Conservation (phyloP, 202 grass and related monocot genomes). For the Tripidium arundinaceum region DNA sequence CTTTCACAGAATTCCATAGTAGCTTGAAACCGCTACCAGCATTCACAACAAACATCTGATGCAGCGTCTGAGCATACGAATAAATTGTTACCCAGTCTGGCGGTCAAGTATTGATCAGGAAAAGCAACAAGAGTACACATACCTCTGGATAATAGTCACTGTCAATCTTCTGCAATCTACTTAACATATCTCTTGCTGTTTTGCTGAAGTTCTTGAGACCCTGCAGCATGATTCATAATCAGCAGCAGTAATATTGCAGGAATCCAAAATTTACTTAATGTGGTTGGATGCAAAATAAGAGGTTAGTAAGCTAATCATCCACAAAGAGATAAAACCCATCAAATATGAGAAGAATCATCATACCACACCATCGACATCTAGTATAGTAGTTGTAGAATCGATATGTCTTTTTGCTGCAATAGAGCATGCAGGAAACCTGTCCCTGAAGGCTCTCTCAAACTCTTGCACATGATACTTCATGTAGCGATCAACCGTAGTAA, state of each 20-base stretch:
- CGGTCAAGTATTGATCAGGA: neutral
- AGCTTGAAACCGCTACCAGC: constrained; percentile 89
- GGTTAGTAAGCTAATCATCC: neutral
- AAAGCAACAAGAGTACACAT: constrained; percentile 18
- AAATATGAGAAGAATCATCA: constrained; percentile 38
- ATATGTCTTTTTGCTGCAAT: constrained; percentile 81
- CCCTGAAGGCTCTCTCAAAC: constrained; percentile 78
- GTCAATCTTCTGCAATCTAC: constrained; percentile 96
- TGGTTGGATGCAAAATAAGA: constrained; percentile 7
- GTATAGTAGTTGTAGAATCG: constrained; percentile 84
- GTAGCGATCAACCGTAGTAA: constrained; percentile 88
- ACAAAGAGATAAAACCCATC: neutral
- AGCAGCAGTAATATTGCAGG: neutral
- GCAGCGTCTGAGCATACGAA: constrained; percentile 61
- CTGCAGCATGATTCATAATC: constrained; percentile 34
- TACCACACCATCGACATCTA: constrained; percentile 98
- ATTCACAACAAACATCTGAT: constrained; percentile 98
- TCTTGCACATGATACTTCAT: constrained; percentile 97
- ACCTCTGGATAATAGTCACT: constrained; percentile 99
- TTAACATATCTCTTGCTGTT: constrained; percentile 86
- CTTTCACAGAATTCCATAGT: constrained; percentile 94
- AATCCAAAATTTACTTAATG: neutral
- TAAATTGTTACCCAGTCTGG: constrained; percentile 18
- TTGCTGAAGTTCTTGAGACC: constrained; percentile 98
- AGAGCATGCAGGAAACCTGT: constrained; percentile 85